Evolutionary conservation across 805 yeast genomes (phyloP).

Genomic region (Wickerhamomyces alni): DNA sequence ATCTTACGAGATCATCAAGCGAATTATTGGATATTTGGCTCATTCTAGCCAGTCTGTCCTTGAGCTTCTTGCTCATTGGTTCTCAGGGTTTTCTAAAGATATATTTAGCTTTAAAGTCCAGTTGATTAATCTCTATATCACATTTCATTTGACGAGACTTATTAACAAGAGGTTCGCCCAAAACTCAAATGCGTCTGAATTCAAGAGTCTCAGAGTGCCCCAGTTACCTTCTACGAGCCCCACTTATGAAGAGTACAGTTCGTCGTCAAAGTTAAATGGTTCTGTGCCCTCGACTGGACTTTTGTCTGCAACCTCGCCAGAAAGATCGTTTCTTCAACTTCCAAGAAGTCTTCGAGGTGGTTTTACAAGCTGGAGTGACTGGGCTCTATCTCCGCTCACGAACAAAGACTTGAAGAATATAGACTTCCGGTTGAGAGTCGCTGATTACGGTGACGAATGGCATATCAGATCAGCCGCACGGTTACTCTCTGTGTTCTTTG

Average conservation of each 20-base stretch:
- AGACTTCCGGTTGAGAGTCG: constrained; percentile 35
- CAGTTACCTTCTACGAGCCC: too few relatives aligned
- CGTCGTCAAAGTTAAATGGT: constrained; percentile 5
- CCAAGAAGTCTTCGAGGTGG: constrained; percentile 8
- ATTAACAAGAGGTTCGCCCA: constrained; percentile 23
- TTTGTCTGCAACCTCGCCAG: not conserved
- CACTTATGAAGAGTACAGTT: constrained; percentile 3
- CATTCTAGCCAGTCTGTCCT: constrained; percentile 35
- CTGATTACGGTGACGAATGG: constrained; percentile 78
- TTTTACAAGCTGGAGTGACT: constrained; percentile 9
- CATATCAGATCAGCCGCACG: constrained; percentile 64
- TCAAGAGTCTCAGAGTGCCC: too few relatives aligned
- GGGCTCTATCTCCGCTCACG: not conserved
- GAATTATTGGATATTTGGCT: constrained; percentile 63
- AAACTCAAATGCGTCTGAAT: not conserved
- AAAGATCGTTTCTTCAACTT: constrained; percentile 5
- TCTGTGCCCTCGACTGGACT: not conserved
- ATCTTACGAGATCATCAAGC: constrained; percentile 65
- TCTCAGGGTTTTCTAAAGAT: constrained; percentile 36
- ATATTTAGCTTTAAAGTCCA: constrained; percentile 54
- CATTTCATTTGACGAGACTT: constrained; percentile 63
- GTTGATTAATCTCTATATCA: constrained; percentile 66
- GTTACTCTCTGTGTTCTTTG: constrained; percentile 47
- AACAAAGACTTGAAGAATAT: constrained; percentile 2
- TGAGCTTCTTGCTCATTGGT: constrained; percentile 49